phyloP scores from a whole-genome alignment of 2,329 filamentous ascomycete genomes.

The Penicillium sp. region DNA sequence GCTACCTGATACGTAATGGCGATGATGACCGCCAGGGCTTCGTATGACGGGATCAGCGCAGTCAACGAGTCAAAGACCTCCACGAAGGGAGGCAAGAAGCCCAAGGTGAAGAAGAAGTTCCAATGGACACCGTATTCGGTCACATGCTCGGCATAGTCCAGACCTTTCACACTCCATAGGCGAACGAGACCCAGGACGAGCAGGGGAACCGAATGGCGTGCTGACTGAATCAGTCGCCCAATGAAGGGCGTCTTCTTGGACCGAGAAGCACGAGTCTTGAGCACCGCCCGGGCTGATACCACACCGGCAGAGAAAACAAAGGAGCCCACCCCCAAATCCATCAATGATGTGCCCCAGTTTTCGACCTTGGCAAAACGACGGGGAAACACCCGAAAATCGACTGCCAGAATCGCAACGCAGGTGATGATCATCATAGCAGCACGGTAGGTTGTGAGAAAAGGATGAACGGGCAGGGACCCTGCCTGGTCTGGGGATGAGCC shows the following conservation, averaged over 20 bases:
- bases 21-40: slow-evolving; percentile 64
- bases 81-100: slow-evolving; percentile 79
- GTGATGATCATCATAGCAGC: slow-evolving; percentile 88
- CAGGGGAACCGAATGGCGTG: slow-evolving; percentile 77
- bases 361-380: slow-evolving; percentile 95
- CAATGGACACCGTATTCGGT: slow-evolving; percentile 97
- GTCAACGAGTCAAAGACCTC: slow-evolving; percentile 73
- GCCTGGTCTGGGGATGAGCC: slow-evolving; percentile 22
- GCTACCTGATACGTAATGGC: slow-evolving; percentile 65
- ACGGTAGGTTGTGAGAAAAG: slow-evolving; percentile 87
- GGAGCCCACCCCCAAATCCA: slow-evolving; percentile 95
- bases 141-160: slow-evolving; percentile 95
- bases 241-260: slow-evolving; percentile 42
- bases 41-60: slow-evolving; percentile 67
- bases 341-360: slow-evolving; percentile 98
- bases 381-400: slow-evolving; percentile 90
- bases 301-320: slow-evolving; percentile 94
- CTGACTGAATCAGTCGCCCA: slow-evolving; percentile 57
- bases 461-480: slow-evolving; percentile 67
- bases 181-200: slow-evolving; percentile 73
- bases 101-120: slow-evolving; percentile 99
- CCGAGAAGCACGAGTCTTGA: slow-evolving; percentile 58
- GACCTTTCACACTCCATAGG: slow-evolving; percentile 80
- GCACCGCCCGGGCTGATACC: slow-evolving; percentile 74
- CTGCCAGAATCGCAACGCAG: slow-evolving; percentile 86